Conservation (phyloP, 176 grass and related monocot species). For the Triticum monococcum region DNA sequence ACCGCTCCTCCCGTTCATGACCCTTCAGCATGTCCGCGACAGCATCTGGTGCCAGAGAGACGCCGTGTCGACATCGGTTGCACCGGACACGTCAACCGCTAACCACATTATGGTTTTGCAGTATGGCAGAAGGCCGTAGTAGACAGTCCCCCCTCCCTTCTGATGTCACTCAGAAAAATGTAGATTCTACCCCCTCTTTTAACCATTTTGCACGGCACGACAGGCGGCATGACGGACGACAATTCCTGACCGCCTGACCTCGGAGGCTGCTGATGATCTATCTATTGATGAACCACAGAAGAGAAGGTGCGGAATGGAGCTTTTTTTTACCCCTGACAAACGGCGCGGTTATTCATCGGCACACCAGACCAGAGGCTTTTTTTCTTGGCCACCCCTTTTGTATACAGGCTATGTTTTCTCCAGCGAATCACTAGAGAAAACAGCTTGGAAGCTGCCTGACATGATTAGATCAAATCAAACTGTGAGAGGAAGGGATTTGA, state of each 20-base stretch:
- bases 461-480: conserved; percentile 31
- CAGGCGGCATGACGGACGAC: conserved; percentile 40
- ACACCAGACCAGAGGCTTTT: conserved; percentile 8
- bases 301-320: conserved; percentile 19
- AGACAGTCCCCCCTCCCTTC: conserved; percentile 8
- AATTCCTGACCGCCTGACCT: conserved; percentile 44
- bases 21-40: conserved; percentile 59
- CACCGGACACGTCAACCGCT: conserved; percentile 29
- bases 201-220: conserved; percentile 25
- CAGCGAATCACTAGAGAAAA: conserved; percentile 7
- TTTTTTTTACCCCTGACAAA: background rate
- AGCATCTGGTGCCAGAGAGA: conserved; percentile 62
- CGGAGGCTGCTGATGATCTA: conserved; percentile 15
- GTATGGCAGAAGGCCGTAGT: conserved; percentile 51
- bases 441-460: conserved; percentile 30
- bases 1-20: conserved; percentile 48
- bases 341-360: conserved; percentile 18
- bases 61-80: conserved; percentile 24
- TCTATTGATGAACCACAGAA: conserved; percentile 34
- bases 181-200: conserved; percentile 41
- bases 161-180: conserved; percentile 39
- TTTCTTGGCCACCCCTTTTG: conserved; percentile 36
- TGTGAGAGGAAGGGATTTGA: conserved; percentile 36
- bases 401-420: conserved; percentile 40
- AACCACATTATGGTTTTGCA: conserved; percentile 67